Evolutionary conservation across 441 rosid species (phyloP).

Genomic region (Hypseocharis bilobata): DNA sequence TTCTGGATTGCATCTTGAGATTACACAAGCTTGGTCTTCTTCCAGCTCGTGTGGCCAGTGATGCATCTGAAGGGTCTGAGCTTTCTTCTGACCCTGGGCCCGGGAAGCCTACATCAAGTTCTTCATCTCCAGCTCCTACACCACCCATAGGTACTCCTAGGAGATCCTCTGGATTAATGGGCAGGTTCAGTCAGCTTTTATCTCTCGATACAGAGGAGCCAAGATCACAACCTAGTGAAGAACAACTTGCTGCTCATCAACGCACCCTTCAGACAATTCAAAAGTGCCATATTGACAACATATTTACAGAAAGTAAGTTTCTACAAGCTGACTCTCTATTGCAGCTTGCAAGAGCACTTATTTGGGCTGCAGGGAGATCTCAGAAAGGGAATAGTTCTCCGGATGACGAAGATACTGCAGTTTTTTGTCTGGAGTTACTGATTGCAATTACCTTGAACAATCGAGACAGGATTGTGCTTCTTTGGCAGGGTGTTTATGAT

Average conservation of each 20-base stretch:
- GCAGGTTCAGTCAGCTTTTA: slow-evolving; percentile 85
- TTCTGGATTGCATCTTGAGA: slow-evolving; percentile 82
- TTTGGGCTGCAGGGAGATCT: slow-evolving; percentile 77
- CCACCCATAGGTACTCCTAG: slow-evolving; percentile 59
- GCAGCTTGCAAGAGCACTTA: slow-evolving; percentile 77
- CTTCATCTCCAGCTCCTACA: slow-evolving; percentile 51
- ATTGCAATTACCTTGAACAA: slow-evolving; percentile 87
- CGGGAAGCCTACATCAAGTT: slow-evolving; percentile 58
- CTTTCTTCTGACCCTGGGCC: slow-evolving; percentile 61
- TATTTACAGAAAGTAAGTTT: slow-evolving; percentile 87
- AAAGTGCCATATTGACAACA: slow-evolving; percentile 84
- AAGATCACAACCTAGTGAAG: slow-evolving; percentile 77
- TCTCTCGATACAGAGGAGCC: slow-evolving; percentile 95
- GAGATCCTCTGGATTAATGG: slow-evolving; percentile 89
- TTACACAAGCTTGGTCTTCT: slow-evolving; percentile 94
- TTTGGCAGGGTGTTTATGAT: slow-evolving; percentile 93
- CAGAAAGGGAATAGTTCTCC: slow-evolving; percentile 62
- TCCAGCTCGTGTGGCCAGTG: slow-evolving; percentile 95
- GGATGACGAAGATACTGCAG: slow-evolving; percentile 91
- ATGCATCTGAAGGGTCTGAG: slow-evolving; percentile 90
- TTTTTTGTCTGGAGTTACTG: slow-evolving; percentile 85
- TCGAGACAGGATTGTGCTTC: slow-evolving; percentile 75
- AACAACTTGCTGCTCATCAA: slow-evolving; percentile 90
- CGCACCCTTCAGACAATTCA: slow-evolving; percentile 75
- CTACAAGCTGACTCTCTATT: slow-evolving; percentile 76